Evolutionary conservation across 768 basidiomycete species (phyloP).

Genomic region (Tylopilus cervinicoccineus): DNA sequence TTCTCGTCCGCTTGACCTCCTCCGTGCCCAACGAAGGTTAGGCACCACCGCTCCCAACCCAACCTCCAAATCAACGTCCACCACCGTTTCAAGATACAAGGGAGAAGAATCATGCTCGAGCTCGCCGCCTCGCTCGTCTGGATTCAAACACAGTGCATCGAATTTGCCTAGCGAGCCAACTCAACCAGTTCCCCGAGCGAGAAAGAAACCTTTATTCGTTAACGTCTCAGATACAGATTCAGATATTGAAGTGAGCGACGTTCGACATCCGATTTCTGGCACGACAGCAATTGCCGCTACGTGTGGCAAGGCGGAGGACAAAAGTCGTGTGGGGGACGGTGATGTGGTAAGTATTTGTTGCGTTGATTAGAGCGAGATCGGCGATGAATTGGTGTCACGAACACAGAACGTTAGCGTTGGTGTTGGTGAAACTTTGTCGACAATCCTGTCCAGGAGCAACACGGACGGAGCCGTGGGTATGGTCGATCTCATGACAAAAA

Average conservation of each 20-base stretch:
- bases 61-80: neutral
- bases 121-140: neutral
- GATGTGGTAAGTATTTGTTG: slow-evolving; percentile 9
- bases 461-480: neutral
- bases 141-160: neutral
- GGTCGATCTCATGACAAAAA: slow-evolving; percentile 8
- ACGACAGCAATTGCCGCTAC: neutral
- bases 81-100: slow-evolving; percentile 3
- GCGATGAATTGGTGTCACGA: neutral
- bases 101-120: slow-evolving; percentile 11
- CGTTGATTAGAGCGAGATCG: neutral
- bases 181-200: neutral
- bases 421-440: neutral
- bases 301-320: neutral
- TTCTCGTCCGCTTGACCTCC: slow-evolving; percentile 26
- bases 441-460: neutral
- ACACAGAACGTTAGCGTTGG: slow-evolving; percentile 8
- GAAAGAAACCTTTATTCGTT: slow-evolving; percentile 18
- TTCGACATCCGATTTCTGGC: neutral
- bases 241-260: slow-evolving; percentile 17
- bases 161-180: neutral
- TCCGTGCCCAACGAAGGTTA: slow-evolving; percentile 13
- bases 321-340: neutral
- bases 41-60: neutral
- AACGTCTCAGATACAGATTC: slow-evolving; percentile 24